Evolutionary conservation across 2,329 filamentous ascomycete species (phyloP), one percentile per base, ranked within the genome.

Genomic region (Fusarium lateritium): DNA sequence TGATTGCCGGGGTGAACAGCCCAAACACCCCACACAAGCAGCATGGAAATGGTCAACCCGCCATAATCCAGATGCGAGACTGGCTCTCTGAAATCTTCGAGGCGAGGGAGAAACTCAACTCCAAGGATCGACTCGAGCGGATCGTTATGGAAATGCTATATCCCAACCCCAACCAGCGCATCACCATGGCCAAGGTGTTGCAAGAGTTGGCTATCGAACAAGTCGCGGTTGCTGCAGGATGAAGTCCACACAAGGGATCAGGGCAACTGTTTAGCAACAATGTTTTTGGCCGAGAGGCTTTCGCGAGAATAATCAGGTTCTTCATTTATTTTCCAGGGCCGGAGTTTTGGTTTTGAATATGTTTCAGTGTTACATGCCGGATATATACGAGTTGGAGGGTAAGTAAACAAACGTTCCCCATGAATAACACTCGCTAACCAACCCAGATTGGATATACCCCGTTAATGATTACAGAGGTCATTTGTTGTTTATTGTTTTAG

Each of bases 51-150:
- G 79, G 79, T 15, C 76, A 78, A 53, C 75, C 77, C 7, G 86
- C 86, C 5, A 81, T 82, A 4, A 67, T 77, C 14, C 84, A 87
- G 74, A 89, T 89, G 87, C 83, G 84, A 56, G 79, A 82, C 57
- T 89, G 87, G 87, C 79, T 89, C 44, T 78, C 75, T 39, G 86
- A 88, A 76, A 80, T 89, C 42, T 81, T 79, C 43, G 82, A 84
- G 44, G 84, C 83, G 19, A 80, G 84, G 65, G 78, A 79, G 59
- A 79, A 74, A 39, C 81, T 89, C 4, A 81, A 84, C 71, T 64
- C 73, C 8, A 78, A 79, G 24, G 85, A 88, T 71, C 79, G 79
- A 47, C 75, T 89, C 38, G 86, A 89, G 76, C 77, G 81, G 17
- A 75, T 89, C 11, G 82, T 88, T 17, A 78, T 78, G 58, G 83